Percentiles rank a stretch among this genome's conserved stretches.
Conservation (phyloP, 371 early-diverging fungal genomes). For the Phascolomyces articulosus region DNA sequence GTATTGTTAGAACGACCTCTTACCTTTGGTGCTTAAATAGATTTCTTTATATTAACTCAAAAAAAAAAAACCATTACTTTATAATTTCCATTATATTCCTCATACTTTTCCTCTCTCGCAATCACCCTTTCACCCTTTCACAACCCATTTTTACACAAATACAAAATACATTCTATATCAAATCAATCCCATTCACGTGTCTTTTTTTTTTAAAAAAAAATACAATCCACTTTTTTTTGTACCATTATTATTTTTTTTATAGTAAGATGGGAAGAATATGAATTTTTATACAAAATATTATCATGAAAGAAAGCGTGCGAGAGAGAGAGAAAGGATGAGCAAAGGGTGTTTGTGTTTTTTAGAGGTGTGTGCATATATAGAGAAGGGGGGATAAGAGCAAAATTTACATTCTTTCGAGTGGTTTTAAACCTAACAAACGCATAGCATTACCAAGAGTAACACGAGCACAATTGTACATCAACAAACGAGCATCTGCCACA, state of each 20-base stretch:
- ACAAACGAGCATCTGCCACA: slow-evolving; percentile 80
- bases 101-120: background rate
- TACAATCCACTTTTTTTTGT: no score
- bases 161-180: no score
- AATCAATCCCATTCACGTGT: no score
- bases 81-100: background rate
- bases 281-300: slow-evolving; percentile 11
- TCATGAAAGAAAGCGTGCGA: no score
- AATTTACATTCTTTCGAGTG: slow-evolving; percentile 86
- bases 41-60: background rate
- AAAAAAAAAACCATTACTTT: background rate
- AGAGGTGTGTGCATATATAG: no score
- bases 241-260: no score
- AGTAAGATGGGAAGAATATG: background rate
- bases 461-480: slow-evolving; percentile 77
- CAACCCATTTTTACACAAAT: no score
- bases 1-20: slow-evolving; percentile 40
- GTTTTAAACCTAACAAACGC: slow-evolving; percentile 76
- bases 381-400: background rate
- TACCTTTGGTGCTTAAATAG: slow-evolving; percentile 21
- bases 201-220: no score
- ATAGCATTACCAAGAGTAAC: slow-evolving; percentile 88
- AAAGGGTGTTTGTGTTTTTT: slow-evolving; percentile 3
- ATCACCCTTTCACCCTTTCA: no score
- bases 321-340: background rate